Evolutionary conservation across 176 grass and related monocot genomes (phyloP).

Genomic region (Cenchrus purpureus): DNA sequence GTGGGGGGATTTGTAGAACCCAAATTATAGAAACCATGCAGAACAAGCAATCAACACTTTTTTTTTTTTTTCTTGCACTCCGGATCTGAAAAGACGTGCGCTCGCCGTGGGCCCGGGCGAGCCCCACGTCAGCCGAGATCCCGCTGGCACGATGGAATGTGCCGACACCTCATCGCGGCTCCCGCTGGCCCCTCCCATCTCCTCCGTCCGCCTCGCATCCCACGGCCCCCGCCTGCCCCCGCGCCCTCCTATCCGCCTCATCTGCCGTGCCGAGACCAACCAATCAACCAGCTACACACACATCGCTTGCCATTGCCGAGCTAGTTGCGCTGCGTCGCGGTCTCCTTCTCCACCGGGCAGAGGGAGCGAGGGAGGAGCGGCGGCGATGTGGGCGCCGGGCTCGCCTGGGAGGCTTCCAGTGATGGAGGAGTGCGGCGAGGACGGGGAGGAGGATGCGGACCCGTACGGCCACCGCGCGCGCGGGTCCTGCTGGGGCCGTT

Average conservation of each 20-base stretch:
- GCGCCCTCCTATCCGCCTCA: slow-evolving; percentile 15
- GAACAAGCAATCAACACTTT: background rate
- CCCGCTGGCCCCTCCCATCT: background rate
- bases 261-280: background rate
- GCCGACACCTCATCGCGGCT: background rate
- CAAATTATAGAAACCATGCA: background rate
- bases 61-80: background rate
- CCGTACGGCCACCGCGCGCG: slow-evolving; percentile 2
- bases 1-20: background rate
- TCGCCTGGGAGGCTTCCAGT: slow-evolving; percentile 55
- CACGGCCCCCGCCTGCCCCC: background rate
- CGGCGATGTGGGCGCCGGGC: slow-evolving; percentile 42
- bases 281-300: slow-evolving; percentile 33
- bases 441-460: slow-evolving; percentile 23
- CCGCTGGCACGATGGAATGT: slow-evolving; percentile 35
- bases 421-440: slow-evolving; percentile 35
- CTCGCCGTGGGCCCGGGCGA: background rate
- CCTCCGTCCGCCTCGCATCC: slow-evolving; percentile 27
- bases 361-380: background rate
- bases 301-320: background rate
- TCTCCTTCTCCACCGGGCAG: background rate
- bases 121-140: slow-evolving; percentile 43
- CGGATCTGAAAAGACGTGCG: slow-evolving; percentile 25
- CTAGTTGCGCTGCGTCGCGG: background rate
- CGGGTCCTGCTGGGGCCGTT: slow-evolving; percentile 67